Evolutionary conservation across 2,329 filamentous ascomycete species (phyloP).

Genomic region (Aspergillus alliaceus): DNA sequence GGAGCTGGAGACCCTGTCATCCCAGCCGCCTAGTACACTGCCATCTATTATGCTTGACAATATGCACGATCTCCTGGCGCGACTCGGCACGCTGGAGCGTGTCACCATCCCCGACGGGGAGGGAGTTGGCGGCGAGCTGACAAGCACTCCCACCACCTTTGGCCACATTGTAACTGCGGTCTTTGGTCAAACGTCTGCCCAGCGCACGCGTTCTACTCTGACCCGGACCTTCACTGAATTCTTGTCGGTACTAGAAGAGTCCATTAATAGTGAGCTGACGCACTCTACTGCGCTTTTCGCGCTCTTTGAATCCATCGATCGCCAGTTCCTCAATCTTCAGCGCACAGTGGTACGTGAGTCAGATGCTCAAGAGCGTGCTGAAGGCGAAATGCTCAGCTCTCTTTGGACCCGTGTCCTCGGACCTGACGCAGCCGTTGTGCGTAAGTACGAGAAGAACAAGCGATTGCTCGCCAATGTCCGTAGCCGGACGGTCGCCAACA

Average conservation of each 20-base stretch:
- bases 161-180: conserved; percentile 69
- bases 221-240: conserved; percentile 89
- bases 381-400: conserved; percentile 77
- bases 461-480: conserved; percentile 75
- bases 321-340: conserved; percentile 84
- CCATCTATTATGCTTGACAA: conserved; percentile 76
- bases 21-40: conserved; percentile 62
- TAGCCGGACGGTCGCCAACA: conserved; percentile 81
- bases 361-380: conserved; percentile 74
- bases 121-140: conserved; percentile 20
- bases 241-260: conserved; percentile 81
- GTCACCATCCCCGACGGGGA: conserved; percentile 30
- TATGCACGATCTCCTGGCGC: conserved; percentile 73
- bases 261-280: conserved; percentile 79
- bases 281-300: conserved; percentile 78
- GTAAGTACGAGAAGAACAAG: conserved; percentile 90
- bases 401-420: conserved; percentile 87
- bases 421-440: conserved; percentile 69
- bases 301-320: conserved; percentile 89
- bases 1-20: conserved; percentile 71
- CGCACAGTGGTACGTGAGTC: conserved; percentile 82
- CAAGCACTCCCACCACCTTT: conserved; percentile 61
- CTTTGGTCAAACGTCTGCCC: conserved; percentile 77
- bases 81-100: conserved; percentile 44
- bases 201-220: conserved; percentile 76